Conservation (phyloP, 805 yeast genomes). For the Cyberlindnera veronae region DNA sequence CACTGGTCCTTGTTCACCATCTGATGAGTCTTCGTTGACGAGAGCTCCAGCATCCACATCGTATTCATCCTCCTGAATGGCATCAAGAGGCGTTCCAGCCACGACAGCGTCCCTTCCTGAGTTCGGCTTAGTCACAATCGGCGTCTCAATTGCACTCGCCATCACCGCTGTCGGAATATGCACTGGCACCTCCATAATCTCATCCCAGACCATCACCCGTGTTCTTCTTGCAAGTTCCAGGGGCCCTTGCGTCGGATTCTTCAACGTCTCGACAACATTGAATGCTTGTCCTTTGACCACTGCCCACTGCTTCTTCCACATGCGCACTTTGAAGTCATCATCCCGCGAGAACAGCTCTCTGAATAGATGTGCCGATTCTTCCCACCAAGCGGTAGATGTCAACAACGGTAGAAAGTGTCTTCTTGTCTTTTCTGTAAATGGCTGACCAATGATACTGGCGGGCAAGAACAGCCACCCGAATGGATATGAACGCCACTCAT, state of each 20-base stretch:
- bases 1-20: too few species aligned
- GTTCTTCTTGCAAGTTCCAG: constrained; percentile 60
- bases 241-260: constrained; percentile 58
- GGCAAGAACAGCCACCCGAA: constrained; percentile 77
- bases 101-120: not conserved
- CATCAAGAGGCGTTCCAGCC: not conserved
- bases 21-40: not conserved
- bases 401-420: constrained; percentile 53
- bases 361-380: constrained; percentile 46
- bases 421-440: constrained; percentile 55
- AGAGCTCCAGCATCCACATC: not conserved
- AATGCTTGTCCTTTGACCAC: constrained; percentile 77
- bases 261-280: constrained; percentile 65
- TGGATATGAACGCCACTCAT: constrained; percentile 77
- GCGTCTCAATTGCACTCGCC: constrained; percentile 43
- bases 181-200: constrained; percentile 55
- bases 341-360: constrained; percentile 51
- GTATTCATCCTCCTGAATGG: constrained; percentile 6
- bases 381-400: constrained; percentile 71
- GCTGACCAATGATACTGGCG: constrained; percentile 58
- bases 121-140: constrained; percentile 17
- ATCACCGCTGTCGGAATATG: constrained; percentile 35
- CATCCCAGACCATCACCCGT: constrained; percentile 56
- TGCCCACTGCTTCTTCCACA: constrained; percentile 68
- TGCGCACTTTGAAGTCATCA: constrained; percentile 56